Evolutionary conservation across 129 eudicot genomes (phyloP).

Genomic region (Dittrichia graveolens): DNA sequence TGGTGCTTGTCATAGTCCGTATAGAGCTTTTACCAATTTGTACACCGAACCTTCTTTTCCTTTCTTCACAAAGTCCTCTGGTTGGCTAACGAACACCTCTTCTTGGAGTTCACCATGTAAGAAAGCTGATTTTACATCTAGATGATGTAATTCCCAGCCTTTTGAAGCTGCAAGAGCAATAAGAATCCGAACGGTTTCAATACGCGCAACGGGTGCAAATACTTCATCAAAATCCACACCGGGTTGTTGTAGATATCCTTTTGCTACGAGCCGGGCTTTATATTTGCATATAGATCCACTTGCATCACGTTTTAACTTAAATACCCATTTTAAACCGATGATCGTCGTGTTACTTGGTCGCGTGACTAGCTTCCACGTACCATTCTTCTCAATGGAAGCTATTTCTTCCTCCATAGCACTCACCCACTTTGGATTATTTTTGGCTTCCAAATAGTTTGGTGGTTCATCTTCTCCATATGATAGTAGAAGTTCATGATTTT

Average conservation of each 20-base stretch:
- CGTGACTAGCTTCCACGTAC: slow-evolving; percentile 25
- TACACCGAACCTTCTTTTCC: slow-evolving; percentile 2
- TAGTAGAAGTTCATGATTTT: background rate
- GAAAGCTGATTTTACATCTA: no score
- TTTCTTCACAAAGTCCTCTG: background rate
- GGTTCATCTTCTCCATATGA: slow-evolving; percentile 16
- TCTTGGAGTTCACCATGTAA: no score
- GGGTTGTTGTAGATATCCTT: slow-evolving; percentile 26
- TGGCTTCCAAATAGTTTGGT: slow-evolving; percentile 9
- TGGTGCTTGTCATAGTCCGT: no score
- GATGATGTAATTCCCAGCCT: no score
- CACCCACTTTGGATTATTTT: background rate
- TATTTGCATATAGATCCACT: slow-evolving; percentile 18
- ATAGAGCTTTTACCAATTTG: no score
- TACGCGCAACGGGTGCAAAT: no score
- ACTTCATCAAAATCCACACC: slow-evolving; percentile 25
- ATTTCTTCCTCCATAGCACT: slow-evolving; percentile 29
- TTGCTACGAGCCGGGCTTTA: slow-evolving; percentile 25
- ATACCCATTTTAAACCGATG: slow-evolving; percentile 29
- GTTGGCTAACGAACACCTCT: no score
- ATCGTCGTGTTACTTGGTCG: background rate
- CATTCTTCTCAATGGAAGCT: slow-evolving; percentile 31
- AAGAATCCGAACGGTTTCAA: no score
- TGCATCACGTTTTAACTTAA: slow-evolving; percentile 8
- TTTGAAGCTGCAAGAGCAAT: no score